Evolutionary conservation across 768 basidiomycete genomes (phyloP).

Genomic region (Suillus cothurnatus): DNA sequence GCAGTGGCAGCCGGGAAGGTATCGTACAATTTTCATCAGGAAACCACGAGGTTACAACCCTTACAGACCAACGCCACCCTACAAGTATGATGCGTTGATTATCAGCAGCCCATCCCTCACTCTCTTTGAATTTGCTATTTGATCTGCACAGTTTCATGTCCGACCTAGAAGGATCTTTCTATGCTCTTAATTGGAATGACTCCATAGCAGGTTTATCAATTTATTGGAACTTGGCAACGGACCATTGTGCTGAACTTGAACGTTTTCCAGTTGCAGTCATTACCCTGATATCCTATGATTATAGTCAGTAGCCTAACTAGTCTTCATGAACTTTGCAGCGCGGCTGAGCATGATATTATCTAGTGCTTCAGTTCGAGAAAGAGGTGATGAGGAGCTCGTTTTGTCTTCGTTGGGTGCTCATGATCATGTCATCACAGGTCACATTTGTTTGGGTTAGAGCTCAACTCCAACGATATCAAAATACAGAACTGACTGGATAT

Average conservation of each 20-base stretch:
- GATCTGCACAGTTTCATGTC: background rate
- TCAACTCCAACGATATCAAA: background rate
- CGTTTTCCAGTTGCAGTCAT: background rate
- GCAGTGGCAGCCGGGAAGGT: no score
- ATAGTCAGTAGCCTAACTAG: background rate
- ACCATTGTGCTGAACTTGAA: background rate
- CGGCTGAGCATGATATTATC: background rate
- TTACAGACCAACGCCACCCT: background rate
- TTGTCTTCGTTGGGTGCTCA: background rate
- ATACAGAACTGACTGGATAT: background rate
- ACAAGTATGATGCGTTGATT: background rate
- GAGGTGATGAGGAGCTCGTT: background rate
- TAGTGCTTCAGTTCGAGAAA: conserved; percentile 1
- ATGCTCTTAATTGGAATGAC: background rate
- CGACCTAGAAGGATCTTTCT: background rate
- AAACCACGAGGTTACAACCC: background rate
- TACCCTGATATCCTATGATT: background rate
- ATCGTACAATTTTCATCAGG: background rate
- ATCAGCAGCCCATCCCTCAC: background rate
- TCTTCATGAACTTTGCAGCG: background rate
- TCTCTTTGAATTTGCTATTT: background rate
- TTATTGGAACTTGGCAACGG: no score
- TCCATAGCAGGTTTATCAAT: background rate
- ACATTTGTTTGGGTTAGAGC: conserved; percentile 1
- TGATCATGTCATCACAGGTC: background rate